Evolutionary conservation across 2,329 filamentous ascomycete species (phyloP), one percentile per base, ranked within the genome.

Genomic region (Ceratocystis cubensis): DNA sequence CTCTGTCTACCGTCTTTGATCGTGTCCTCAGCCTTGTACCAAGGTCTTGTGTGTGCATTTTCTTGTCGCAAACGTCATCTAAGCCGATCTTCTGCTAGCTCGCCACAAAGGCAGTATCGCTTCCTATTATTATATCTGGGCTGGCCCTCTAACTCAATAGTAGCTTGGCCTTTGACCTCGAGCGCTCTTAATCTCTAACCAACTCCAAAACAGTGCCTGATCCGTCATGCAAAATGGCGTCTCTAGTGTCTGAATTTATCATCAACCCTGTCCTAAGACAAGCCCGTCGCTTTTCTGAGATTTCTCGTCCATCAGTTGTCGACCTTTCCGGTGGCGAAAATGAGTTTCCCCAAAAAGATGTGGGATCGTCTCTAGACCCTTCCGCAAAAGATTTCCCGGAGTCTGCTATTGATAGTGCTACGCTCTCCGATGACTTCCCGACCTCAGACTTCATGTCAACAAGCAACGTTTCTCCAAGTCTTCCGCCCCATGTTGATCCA

Each of bases 181-280:
- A 13, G 7, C 56, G 28, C 8, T 20, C 28, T 37, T 37, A 3
- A 37, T 37, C 41, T 61, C 33, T 63, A 13, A 30, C 44, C 22
- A 37, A 15, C 13, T 53, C 30, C 57, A 25, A 37, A 59, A 37
- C 15, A 37, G 25, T 20, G n/a, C 56, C 56, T 59, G 56, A 7
- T 33, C 37, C 56, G 56, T 22, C 56, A 17, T 59, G 20, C 25
- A 59, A 59, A 72, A 87, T 87, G 84, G 80, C 82, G 74, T 84
- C 80, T 71, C 77, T 86, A 71, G 84, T 87, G 65, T 81, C 83
- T 72, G 82, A 86, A 69, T 86, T 85, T 73, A 76, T 87, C 71
- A 84, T 87, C 74, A 85, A 85, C 69, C 84, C 85, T 67, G 83
- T 87, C 71, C 75, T 87, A 70, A 82, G 84, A 73, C 84, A 87